Percentiles rank a stretch among this genome's conserved stretches.
phyloP scores from a whole-genome alignment of 2,329 filamentous ascomycete species.

The Sporothrix pseudoabietina region DNA sequence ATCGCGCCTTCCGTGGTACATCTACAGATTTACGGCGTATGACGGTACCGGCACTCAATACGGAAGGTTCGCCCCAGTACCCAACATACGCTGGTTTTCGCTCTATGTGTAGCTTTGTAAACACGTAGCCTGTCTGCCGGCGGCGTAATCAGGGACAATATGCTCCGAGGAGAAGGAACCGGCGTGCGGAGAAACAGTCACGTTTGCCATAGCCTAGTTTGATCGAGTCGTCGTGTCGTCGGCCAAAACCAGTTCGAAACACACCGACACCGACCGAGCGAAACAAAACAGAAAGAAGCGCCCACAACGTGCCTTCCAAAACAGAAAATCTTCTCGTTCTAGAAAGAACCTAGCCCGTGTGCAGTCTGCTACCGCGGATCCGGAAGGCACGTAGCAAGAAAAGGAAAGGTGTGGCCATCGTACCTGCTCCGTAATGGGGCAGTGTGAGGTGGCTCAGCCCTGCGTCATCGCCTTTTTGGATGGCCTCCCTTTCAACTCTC shows the following conservation, averaged over 20 bases:
- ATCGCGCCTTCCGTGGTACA: neutral
- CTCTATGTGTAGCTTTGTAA: neutral
- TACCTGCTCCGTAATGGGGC: constrained; percentile 19
- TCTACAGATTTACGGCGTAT: constrained; percentile 6
- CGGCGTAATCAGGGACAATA: constrained; percentile 5
- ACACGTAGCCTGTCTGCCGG: neutral
- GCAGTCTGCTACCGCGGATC: constrained; percentile 15
- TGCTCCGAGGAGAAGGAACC: neutral
- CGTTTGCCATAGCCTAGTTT: neutral
- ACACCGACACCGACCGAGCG: neutral
- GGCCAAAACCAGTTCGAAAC: neutral
- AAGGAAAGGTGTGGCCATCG: constrained; percentile 15
- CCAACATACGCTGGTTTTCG: neutral
- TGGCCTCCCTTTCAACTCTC: neutral
- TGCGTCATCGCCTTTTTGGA: constrained; percentile 22
- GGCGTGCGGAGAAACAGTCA: neutral
- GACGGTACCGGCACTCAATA: neutral
- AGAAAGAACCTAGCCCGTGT: constrained; percentile 1
- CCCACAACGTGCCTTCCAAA: neutral
- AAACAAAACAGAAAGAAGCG: neutral
- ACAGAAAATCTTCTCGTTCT: neutral
- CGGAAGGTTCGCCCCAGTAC: neutral
- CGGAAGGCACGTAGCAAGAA: constrained; percentile 22
- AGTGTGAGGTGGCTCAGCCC: constrained; percentile 26
- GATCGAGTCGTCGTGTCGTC: neutral